phyloP scores from a whole-genome alignment of 176 grass and related monocot genomes.

The Luzula sylvatica region DNA sequence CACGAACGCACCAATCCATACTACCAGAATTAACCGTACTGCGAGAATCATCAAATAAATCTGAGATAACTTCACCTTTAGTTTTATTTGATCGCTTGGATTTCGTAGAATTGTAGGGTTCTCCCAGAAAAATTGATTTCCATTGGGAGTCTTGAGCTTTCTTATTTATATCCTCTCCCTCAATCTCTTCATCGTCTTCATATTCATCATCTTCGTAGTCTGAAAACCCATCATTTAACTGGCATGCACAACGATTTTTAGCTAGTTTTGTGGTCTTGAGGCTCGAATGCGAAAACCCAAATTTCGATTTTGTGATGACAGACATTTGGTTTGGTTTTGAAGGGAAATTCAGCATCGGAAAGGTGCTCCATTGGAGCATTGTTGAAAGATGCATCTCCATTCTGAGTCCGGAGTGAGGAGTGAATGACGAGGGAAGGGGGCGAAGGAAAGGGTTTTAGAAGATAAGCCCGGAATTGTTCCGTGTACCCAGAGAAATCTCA shows the following conservation, averaged over 20 bases:
- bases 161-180: background rate
- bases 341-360: slow-evolving; percentile 19
- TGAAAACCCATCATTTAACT: background rate
- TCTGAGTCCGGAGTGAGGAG: too few species aligned
- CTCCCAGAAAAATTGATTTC: slow-evolving; percentile 34
- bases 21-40: slow-evolving; percentile 28
- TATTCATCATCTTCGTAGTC: slow-evolving; percentile 4
- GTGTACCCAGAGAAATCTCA: too few species aligned
- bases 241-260: slow-evolving; percentile 16
- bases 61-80: slow-evolving; percentile 2
- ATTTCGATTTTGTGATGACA: background rate
- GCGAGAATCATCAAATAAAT: slow-evolving; percentile 14
- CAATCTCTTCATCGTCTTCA: slow-evolving; percentile 18
- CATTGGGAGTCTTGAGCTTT: slow-evolving; percentile 13
- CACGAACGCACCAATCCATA: slow-evolving; percentile 77
- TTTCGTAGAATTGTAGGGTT: background rate
- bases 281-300: slow-evolving; percentile 10
- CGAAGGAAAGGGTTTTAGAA: background rate
- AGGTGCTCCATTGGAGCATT: slow-evolving; percentile 12
- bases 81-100: background rate
- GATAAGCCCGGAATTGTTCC: too few species aligned
- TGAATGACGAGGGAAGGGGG: background rate
- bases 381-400: slow-evolving; percentile 24
- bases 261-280: background rate
- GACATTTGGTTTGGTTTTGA: slow-evolving; percentile 12